Conservation (phyloP, 2,329 filamentous ascomycete species). For the Sarocladium brachiariae region DNA sequence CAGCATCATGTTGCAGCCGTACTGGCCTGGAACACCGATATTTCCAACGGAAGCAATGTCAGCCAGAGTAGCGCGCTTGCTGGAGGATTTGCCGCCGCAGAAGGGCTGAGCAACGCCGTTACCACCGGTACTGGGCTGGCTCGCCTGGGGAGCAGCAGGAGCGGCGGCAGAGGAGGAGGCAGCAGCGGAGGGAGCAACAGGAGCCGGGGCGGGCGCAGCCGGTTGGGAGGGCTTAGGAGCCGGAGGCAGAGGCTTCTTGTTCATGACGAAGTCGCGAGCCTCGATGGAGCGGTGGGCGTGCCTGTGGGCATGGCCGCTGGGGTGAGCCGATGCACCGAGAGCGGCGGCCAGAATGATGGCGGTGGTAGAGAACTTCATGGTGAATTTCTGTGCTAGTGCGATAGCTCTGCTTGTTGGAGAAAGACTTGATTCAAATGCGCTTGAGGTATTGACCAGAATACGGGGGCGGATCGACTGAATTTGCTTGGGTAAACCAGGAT, state of each 20-base stretch:
- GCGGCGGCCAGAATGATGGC: constrained; percentile 30
- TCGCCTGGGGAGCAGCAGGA: constrained; percentile 10
- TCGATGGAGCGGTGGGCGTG: constrained; percentile 26
- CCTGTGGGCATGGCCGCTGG: constrained; percentile 30
- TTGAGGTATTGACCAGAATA: constrained; percentile 8
- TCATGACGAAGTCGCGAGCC: constrained; percentile 26
- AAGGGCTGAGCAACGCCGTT: constrained; percentile 22
- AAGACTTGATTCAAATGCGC: constrained; percentile 6
- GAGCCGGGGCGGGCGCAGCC: constrained; percentile 10
- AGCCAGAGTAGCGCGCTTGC: constrained; percentile 35
- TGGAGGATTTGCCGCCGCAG: constrained; percentile 24
- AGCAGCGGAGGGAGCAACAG: constrained; percentile 12
- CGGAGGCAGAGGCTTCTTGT: constrained; percentile 23
- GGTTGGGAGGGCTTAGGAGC: constrained; percentile 15
- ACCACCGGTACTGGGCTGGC: not conserved
- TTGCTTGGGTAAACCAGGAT: not conserved
- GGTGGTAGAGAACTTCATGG: constrained; percentile 35
- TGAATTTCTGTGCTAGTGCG: constrained; percentile 14
- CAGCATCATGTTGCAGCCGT: constrained; percentile 47
- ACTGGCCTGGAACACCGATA: constrained; percentile 31
- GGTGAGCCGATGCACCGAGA: constrained; percentile 34
- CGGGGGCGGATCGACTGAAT: not conserved
- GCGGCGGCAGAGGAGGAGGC: constrained; percentile 14
- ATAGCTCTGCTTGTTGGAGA: not conserved
- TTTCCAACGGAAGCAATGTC: constrained; percentile 44